Conservation (phyloP, 768 basidiomycete species). For the Trametes punicea region DNA sequence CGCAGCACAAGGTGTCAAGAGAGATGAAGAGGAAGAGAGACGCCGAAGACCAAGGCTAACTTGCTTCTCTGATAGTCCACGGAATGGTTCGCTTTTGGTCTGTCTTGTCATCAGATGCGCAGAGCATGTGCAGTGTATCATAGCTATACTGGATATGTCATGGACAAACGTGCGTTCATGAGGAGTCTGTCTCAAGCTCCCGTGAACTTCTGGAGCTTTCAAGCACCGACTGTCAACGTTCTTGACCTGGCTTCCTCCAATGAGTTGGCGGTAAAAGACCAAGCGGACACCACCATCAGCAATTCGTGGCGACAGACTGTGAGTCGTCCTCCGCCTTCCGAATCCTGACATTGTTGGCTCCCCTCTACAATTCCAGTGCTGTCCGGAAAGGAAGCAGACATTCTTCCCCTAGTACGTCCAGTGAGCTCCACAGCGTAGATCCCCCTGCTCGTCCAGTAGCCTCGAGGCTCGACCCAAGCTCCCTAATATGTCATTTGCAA, state of each 20-base stretch:
- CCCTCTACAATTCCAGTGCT: neutral
- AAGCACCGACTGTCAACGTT: neutral
- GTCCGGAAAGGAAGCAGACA: constrained; percentile 10
- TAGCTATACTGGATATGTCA: constrained; percentile 1
- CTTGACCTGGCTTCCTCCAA: too few relatives aligned
- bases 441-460: constrained; percentile 8
- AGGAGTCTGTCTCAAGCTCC: neutral
- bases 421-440: constrained; percentile 7
- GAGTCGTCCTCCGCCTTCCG: too few relatives aligned
- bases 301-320: too few relatives aligned
- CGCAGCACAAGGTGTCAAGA: constrained; percentile 84
- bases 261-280: too few relatives aligned
- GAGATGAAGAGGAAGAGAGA: constrained; percentile 96
- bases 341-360: too few relatives aligned
- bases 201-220: neutral
- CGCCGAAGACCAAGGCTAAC: constrained; percentile 58
- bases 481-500: neutral
- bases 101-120: constrained; percentile 6
- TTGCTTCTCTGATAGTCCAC: neutral
- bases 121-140: neutral
- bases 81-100: constrained; percentile 2
- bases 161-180: constrained; percentile 8
- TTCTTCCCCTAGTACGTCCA: constrained; percentile 7
- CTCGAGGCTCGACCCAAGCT: neutral
- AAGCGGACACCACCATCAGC: too few relatives aligned